phyloP scores from a whole-genome alignment of 2,329 filamentous ascomycete species.

The Colletotrichum lindemuthianum region DNA sequence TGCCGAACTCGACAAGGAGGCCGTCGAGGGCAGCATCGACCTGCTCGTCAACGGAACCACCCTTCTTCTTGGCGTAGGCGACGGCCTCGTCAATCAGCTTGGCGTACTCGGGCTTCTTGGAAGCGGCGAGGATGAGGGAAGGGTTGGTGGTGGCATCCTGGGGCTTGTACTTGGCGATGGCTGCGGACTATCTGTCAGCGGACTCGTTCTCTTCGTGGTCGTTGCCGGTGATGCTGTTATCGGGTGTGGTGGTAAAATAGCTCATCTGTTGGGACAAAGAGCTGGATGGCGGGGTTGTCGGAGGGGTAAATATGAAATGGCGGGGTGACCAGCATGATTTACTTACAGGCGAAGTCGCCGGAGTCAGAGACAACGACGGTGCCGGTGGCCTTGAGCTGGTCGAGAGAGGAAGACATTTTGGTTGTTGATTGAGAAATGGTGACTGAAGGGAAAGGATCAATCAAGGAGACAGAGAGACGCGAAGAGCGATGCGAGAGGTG shows the following conservation, averaged over 20 bases:
- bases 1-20: slow-evolving; percentile 97
- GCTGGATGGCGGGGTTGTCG: slow-evolving; percentile 13
- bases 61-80: slow-evolving; percentile 83
- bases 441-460: slow-evolving; percentile 3
- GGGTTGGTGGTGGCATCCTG: slow-evolving; percentile 99
- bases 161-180: slow-evolving; percentile 99
- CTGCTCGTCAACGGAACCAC: slow-evolving; percentile 77
- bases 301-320: slow-evolving; percentile 10
- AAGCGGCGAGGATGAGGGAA: slow-evolving; percentile 95
- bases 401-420: slow-evolving; percentile 87
- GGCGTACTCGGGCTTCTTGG: slow-evolving; percentile 97
- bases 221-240: neutral
- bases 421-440: slow-evolving; percentile 17
- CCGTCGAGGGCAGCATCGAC: slow-evolving; percentile 91
- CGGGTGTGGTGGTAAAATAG: neutral
- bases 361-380: slow-evolving; percentile 98
- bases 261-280: slow-evolving; percentile 13
- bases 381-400: slow-evolving; percentile 96
- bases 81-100: slow-evolving; percentile 89
- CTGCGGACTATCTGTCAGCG: slow-evolving; percentile 51
- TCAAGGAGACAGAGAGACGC: slow-evolving; percentile 7
- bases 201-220: slow-evolving; percentile 39
- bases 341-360: slow-evolving; percentile 84
- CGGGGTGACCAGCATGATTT: slow-evolving; percentile 28
- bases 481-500: slow-evolving; percentile 18